Conservation (phyloP, 2,329 filamentous ascomycete genomes). For the Chaetomium globosum region DNA sequence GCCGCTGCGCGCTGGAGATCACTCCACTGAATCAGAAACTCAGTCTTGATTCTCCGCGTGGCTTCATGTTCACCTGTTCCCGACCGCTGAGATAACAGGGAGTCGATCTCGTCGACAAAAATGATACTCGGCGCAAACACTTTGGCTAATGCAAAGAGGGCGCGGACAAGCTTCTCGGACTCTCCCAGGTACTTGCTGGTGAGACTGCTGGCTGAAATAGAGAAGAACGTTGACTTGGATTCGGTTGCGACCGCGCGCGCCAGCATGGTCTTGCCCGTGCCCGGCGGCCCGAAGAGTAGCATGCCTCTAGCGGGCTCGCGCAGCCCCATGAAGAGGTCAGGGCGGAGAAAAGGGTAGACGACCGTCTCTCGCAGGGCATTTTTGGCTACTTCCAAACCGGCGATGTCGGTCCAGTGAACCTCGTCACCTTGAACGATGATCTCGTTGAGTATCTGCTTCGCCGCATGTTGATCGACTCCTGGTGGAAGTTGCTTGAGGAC, state of each 20-base stretch:
- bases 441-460: slow-evolving; percentile 92
- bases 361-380: slow-evolving; percentile 91
- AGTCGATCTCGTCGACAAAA: slow-evolving; percentile 98
- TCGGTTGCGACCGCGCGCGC: slow-evolving; percentile 93
- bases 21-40: slow-evolving; percentile 97
- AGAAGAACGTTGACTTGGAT: slow-evolving; percentile 93
- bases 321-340: slow-evolving; percentile 92
- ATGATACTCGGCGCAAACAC: slow-evolving; percentile 91
- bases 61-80: slow-evolving; percentile 89
- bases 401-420: slow-evolving; percentile 92
- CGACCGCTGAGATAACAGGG: slow-evolving; percentile 79
- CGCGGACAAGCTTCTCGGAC: slow-evolving; percentile 92
- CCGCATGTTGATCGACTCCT: slow-evolving; percentile 79
- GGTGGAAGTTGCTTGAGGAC: slow-evolving; percentile 78
- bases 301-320: slow-evolving; percentile 93
- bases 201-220: slow-evolving; percentile 89
- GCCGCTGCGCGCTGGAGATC: slow-evolving; percentile 90
- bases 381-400: slow-evolving; percentile 87
- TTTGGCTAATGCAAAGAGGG: slow-evolving; percentile 88
- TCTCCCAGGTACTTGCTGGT: slow-evolving; percentile 97
- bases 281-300: slow-evolving; percentile 92
- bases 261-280: slow-evolving; percentile 99
- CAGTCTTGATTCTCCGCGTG: slow-evolving; percentile 91
- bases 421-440: slow-evolving; percentile 93
- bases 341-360: slow-evolving; percentile 93